A percentile compares a stretch with the other conserved stretches of the same genome.
Conservation (phyloP, 140 eudicot genomes). For the Stevia rebaudiana region DNA sequence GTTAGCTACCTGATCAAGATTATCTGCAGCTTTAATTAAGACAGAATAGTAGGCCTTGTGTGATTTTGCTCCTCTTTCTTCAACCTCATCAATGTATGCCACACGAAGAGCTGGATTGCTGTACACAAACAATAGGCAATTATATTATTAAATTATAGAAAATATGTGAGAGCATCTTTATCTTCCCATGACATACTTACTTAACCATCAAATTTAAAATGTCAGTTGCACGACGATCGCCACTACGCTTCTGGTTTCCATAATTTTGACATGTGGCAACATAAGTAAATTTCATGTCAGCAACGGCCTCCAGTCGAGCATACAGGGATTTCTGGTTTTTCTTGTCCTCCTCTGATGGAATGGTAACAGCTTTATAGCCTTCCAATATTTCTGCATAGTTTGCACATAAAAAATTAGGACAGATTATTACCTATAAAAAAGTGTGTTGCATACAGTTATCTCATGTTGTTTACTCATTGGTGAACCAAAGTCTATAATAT, state of each 20-base stretch:
- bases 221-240: constrained; percentile 99
- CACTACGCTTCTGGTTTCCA: constrained; percentile 93
- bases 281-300: constrained; percentile 95
- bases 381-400: constrained; percentile 62
- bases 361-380: constrained; percentile 74
- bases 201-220: constrained; percentile 92
- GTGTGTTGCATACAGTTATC: neutral
- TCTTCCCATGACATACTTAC: constrained; percentile 43
- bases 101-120: constrained; percentile 97
- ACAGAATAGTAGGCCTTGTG: constrained; percentile 95
- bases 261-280: constrained; percentile 95
- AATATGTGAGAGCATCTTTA: neutral
- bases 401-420: constrained; percentile 26
- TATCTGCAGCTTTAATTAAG: constrained; percentile 84
- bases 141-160: constrained; percentile 1
- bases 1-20: constrained; percentile 84
- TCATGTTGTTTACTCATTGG: constrained; percentile 1
- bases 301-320: constrained; percentile 84
- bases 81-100: constrained; percentile 97
- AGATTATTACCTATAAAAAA: constrained; percentile 15
- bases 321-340: constrained; percentile 79
- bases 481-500: constrained; percentile 2
- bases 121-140: constrained; percentile 20
- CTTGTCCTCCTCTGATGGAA: constrained; percentile 67
- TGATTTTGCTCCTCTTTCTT: constrained; percentile 70